Percentiles rank a stretch among this genome's conserved stretches.
phyloP scores from a whole-genome alignment of 2,329 filamentous ascomycete species.

The Colletotrichum sp. region DNA sequence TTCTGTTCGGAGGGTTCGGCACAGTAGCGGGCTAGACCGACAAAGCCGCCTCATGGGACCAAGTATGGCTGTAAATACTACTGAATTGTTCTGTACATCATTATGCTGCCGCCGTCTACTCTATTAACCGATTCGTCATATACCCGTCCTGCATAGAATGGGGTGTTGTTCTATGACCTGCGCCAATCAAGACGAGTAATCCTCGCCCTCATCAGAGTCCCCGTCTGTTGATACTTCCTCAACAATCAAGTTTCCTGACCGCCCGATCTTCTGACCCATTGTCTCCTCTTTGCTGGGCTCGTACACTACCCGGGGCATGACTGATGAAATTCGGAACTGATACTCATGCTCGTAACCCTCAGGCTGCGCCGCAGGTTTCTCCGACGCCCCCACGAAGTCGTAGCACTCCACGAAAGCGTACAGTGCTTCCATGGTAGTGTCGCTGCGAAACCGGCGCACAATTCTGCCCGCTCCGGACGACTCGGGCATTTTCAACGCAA shows the following conservation, averaged over 20 bases:
- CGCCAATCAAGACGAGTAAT: not conserved
- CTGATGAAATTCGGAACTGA: slow-evolving; percentile 82
- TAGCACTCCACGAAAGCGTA: slow-evolving; percentile 98
- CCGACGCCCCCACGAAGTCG: slow-evolving; percentile 59
- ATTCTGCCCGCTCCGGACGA: slow-evolving; percentile 71
- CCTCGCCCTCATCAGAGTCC: slow-evolving; percentile 21
- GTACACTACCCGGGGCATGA: slow-evolving; percentile 84
- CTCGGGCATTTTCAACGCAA: slow-evolving; percentile 69
- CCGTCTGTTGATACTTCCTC: slow-evolving; percentile 62
- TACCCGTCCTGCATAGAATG: not conserved
- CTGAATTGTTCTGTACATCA: not conserved
- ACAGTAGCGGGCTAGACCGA: not conserved
- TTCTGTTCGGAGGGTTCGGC: not conserved
- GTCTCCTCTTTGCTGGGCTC: slow-evolving; percentile 70
- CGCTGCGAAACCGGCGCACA: slow-evolving; percentile 73
- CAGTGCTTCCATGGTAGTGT: slow-evolving; percentile 82
- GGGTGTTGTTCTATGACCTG: no score
- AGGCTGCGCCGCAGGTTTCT: slow-evolving; percentile 51
- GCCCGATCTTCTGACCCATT: slow-evolving; percentile 76
- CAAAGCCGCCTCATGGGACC: not conserved
- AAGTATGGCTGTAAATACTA: not conserved
- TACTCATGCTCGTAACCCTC: slow-evolving; percentile 80
- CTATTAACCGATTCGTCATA: not conserved
- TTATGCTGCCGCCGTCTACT: not conserved
- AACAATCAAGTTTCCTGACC: slow-evolving; percentile 88